Evolutionary conservation across 176 grass and related monocot species (phyloP).

Genomic region (Avena insularis): DNA sequence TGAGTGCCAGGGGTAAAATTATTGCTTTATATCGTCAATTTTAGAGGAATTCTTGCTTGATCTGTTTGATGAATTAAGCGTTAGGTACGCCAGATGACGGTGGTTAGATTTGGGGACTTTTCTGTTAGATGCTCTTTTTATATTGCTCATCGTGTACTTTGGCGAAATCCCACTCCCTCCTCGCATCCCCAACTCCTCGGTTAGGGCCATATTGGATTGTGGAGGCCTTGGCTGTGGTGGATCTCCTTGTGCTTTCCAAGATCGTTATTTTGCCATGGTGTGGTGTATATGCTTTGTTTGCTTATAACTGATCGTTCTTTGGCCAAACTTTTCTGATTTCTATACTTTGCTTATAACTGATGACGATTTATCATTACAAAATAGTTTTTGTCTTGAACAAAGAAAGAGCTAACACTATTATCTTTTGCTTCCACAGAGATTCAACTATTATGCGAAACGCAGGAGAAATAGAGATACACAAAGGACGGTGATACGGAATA

Average conservation of each 20-base stretch:
- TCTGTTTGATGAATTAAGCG: conserved; percentile 34
- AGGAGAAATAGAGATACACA: conserved; percentile 78
- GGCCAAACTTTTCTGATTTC: background rate
- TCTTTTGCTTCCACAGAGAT: conserved; percentile 62
- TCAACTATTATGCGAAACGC: conserved; percentile 72
- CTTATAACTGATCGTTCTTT: too few relatives aligned
- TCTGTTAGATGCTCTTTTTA: conserved; percentile 1
- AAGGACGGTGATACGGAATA: conserved; percentile 61
- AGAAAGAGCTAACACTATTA: conserved; percentile 32
- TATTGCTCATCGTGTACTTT: conserved; percentile 35
- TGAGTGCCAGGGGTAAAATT: background rate
- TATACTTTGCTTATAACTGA: background rate
- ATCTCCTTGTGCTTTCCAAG: conserved; percentile 11
- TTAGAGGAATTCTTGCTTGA: background rate
- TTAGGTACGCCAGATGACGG: background rate
- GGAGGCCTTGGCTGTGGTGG: background rate
- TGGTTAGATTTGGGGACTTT: background rate
- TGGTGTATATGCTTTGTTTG: background rate
- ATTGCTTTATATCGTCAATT: background rate
- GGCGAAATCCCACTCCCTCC: conserved; percentile 14
- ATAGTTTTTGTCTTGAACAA: conserved; percentile 14
- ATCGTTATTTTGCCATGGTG: conserved; percentile 6
- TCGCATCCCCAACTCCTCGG: background rate
- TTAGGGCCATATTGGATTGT: background rate
- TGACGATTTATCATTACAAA: conserved; percentile 12